Conservation (phyloP, 129 eudicot genomes). For the Daucus carota region DH1_v3.0 NC_030382.2:49303001-49303500, state of each 20-base stretch:
- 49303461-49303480: conserved; percentile 53
- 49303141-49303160: conserved; percentile 70
- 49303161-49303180: conserved; percentile 33
- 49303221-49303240: conserved; percentile 47
- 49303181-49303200: conserved; percentile 18
- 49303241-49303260: conserved; percentile 61
- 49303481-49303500: conserved; percentile 42
- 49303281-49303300: conserved; percentile 50
- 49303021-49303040: conserved; percentile 87
- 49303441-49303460: conserved; percentile 59
- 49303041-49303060: conserved; percentile 49
- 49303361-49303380: conserved; percentile 58
- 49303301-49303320: conserved; percentile 31
- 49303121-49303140: conserved; percentile 48
- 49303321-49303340: conserved; percentile 89
- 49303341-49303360: conserved; percentile 72
- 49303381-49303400: conserved; percentile 66
- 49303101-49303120: conserved; percentile 41
- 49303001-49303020: conserved; percentile 66
- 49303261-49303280: conserved; percentile 52
- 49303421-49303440: conserved; percentile 55
- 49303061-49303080: conserved; percentile 89
- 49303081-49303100: conserved; percentile 76
- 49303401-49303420: conserved; percentile 66
- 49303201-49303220: conserved; percentile 79